These are phyloP conservation scores for Dysphania ambrosioides DNA, from an alignment of 148 eudicot species.

Conservation along the genomic window DNA sequence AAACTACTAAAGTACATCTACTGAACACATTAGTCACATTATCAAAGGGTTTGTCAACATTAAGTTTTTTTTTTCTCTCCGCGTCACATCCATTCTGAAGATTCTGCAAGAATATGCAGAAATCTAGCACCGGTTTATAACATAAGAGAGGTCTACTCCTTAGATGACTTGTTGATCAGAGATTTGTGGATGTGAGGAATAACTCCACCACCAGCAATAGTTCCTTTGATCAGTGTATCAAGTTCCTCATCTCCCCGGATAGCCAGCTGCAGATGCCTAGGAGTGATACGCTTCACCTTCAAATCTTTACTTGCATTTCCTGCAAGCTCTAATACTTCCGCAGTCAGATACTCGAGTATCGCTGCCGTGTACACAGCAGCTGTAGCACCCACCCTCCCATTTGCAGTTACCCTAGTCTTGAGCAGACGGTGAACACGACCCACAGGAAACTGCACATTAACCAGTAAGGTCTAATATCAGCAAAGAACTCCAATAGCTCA, in stretches of 20 bases:
- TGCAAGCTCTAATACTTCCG: constrained; percentile 62
- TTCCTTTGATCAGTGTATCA: constrained; percentile 62
- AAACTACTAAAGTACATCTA: constrained; percentile 9
- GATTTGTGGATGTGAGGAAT: constrained; percentile 72
- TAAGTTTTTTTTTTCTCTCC: neutral
- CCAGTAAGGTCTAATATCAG: neutral
- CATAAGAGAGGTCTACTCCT: constrained; percentile 33
- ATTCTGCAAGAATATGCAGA: constrained; percentile 16
- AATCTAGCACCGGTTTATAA: neutral
- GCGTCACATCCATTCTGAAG: neutral
- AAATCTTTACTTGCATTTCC: constrained; percentile 66
- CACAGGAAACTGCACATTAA: constrained; percentile 51
- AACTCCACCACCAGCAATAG: constrained; percentile 69
- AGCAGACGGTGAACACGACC: constrained; percentile 63
- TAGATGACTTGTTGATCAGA: constrained; percentile 63
- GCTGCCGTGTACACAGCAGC: constrained; percentile 74
- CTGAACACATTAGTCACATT: constrained; percentile 8
- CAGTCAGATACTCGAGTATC: constrained; percentile 59
- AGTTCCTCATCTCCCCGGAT: constrained; percentile 69
- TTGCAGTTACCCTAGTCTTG: constrained; percentile 50
- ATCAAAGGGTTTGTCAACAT: constrained; percentile 4
- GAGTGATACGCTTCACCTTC: constrained; percentile 67
- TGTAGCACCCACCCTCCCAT: constrained; percentile 63
- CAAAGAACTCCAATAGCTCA: neutral
- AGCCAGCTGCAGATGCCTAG: constrained; percentile 64